phyloP scores from a whole-genome alignment of 352 stramenopile species.

The Pythium biforme region DNA sequence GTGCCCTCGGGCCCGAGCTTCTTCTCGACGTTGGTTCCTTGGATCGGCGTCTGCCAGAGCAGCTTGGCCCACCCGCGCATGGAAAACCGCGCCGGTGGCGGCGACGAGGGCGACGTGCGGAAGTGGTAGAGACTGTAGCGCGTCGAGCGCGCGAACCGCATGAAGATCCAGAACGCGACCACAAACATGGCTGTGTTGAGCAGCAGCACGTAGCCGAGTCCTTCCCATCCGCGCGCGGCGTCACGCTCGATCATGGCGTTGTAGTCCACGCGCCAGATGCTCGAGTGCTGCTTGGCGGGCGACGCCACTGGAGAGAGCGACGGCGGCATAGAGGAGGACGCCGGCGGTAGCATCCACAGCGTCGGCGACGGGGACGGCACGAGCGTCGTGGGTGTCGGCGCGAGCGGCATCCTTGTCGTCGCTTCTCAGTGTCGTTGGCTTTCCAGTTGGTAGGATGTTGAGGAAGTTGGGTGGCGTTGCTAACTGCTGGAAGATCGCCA shows the following conservation, averaged over 20 bases:
- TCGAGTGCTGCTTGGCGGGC: slow-evolving; percentile 32
- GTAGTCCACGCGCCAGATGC: slow-evolving; percentile 81
- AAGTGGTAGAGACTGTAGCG: slow-evolving; percentile 78
- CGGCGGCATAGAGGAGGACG: not conserved
- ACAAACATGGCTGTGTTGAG: slow-evolving; percentile 74
- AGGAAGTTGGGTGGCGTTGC: not conserved
- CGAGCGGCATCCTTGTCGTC: slow-evolving; percentile 23
- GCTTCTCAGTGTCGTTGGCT: not conserved
- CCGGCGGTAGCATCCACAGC: slow-evolving; percentile 17
- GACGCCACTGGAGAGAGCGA: not conserved
- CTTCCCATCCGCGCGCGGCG: slow-evolving; percentile 76
- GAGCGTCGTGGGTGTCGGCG: slow-evolving; percentile 14
- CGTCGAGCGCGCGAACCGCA: slow-evolving; percentile 56
- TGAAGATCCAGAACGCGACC: slow-evolving; percentile 64
- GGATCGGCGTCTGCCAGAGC: slow-evolving; percentile 71
- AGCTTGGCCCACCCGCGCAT: slow-evolving; percentile 61
- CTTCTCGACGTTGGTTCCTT: slow-evolving; percentile 60
- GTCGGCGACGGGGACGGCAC: slow-evolving; percentile 16
- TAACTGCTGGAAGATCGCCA: slow-evolving; percentile 10
- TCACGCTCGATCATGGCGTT: slow-evolving; percentile 73
- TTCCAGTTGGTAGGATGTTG: not conserved
- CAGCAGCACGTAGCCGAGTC: slow-evolving; percentile 70
- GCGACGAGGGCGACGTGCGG: slow-evolving; percentile 35
- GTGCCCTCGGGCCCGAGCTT: slow-evolving; percentile 71
- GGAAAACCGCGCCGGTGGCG: slow-evolving; percentile 49